Evolutionary conservation across 169 alveolate species (phyloP), one percentile per base, ranked within the genome.

Genomic region (Plasmodium chabaudi): DNA sequence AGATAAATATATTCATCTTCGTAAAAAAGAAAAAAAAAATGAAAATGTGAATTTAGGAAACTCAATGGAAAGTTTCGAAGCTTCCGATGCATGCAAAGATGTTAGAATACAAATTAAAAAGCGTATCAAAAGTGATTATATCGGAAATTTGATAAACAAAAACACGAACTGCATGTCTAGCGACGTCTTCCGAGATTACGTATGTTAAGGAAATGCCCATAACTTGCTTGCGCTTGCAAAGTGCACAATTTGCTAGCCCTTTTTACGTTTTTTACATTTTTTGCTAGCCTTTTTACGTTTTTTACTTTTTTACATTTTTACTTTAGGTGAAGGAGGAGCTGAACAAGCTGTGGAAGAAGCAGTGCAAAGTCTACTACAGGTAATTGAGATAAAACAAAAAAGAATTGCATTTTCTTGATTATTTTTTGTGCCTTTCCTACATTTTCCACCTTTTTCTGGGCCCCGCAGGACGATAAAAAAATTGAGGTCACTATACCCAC

Each of bases 291-390:
- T n/a, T n/a, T n/a, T n/a, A n/a, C n/a, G n/a, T n/a, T n/a, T n/a
- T n/a, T n/a, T n/a, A n/a, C n/a, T n/a, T n/a, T n/a, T n/a, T n/a
- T n/a, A n/a, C n/a, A n/a, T n/a, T n/a, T n/a, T n/a, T n/a, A n/a
- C n/a, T n/a, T n/a, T n/a, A 79, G 89, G 89, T 79, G 12, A 79
- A 79, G 42, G 89, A 79, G 47, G 89, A 79, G 61, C 60, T 79
- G 19, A 53, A 44, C 61, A 79, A 79, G 12, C 59, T 79, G 65
- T 79, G 89, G 89, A 79, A 44, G 42, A 64, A 79, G 57, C 84
- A 79, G 65, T 79, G 89, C 44, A 79, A 44, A 47, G 82, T 79
- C 15, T 79, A 79, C 25, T 79, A 79, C 72, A 79, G 89, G 89
- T 79, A 61, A n/a, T 21, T 27, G 39, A 27, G 4, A 27, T 34